Evolutionary conservation across 257 asterid species (phyloP), one percentile per base, ranked within the genome.

Genomic region (Nicotiana benthamiana): DNA sequence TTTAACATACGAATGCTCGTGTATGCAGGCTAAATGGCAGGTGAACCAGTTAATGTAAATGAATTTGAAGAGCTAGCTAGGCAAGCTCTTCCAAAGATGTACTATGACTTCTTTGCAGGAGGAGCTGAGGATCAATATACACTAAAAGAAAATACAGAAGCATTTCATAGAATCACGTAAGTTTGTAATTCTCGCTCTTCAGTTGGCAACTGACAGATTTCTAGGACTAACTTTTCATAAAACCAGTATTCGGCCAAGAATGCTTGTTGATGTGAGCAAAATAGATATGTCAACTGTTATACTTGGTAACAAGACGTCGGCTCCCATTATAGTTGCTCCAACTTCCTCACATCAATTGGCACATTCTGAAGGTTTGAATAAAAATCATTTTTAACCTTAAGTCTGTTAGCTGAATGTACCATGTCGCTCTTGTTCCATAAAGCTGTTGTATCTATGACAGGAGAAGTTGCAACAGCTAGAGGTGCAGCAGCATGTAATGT

Each of bases 91-190:
- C 93, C 93, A 32, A 90, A 92, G 86, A 90, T 89, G 97, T 87
- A 83, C 82, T 92, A 89, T 28, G 97, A 92, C 84, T 90, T n/a
- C 75, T 88, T 72, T 43, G 82, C 89, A 26, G 94, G 92, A 18
- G 97, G 92, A 76, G 90, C 97, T 52, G 97, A 92, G 87, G 94
- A 92, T 32, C 87, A 90, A 57, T 84, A 88, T 72, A 92, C 97
- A 6, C 90, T 90, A 0, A 80, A 85, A 82, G 89, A 90, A 79
- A 92, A 92, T 36, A 80, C 75, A 26, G 86, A 86, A 83, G 89
- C 93, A 30, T 90, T 89, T 89, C 79, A 27, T 13, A 85, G 90
- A 80, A 90, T 90, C 57, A 80, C 22, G 94, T 85, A 81, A 88
- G 86, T 75, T 72, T 56, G 43, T 7, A 27, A 12, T 74, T 43